Conservation (phyloP, 2,329 filamentous ascomycete genomes). For the Arthrobotrys sinensis region DNA sequence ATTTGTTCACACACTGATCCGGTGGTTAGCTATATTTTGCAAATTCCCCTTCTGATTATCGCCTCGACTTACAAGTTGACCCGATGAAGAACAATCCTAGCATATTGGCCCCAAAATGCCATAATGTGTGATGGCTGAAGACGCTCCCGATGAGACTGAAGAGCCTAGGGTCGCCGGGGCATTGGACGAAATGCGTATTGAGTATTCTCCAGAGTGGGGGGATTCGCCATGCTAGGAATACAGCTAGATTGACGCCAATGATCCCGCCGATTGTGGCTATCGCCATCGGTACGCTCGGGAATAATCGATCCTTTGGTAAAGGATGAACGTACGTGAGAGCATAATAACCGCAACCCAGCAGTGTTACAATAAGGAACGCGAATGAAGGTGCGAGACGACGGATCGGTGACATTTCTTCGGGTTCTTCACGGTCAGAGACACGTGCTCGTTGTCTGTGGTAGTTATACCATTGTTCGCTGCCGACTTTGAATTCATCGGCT, state of each 20-base stretch:
- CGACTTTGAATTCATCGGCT: slow-evolving; percentile 27
- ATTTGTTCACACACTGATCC: slow-evolving; percentile 76
- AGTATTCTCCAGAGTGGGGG: slow-evolving; percentile 77
- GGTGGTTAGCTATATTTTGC: slow-evolving; percentile 15
- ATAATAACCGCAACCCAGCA: slow-evolving; percentile 65
- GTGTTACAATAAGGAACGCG: slow-evolving; percentile 65
- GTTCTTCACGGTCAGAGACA: slow-evolving; percentile 38
- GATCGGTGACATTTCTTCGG: slow-evolving; percentile 46
- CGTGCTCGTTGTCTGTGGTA: slow-evolving; percentile 30
- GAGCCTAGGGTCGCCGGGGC: slow-evolving; percentile 77
- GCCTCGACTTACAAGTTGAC: slow-evolving; percentile 68
- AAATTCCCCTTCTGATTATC: neutral
- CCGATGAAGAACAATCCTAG: slow-evolving; percentile 77
- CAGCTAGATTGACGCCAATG: slow-evolving; percentile 74
- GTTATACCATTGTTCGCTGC: slow-evolving; percentile 45
- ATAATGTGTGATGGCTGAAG: slow-evolving; percentile 78
- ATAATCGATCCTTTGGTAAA: slow-evolving; percentile 70
- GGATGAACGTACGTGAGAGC: slow-evolving; percentile 70
- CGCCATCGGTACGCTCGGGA: slow-evolving; percentile 75
- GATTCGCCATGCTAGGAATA: slow-evolving; percentile 75
- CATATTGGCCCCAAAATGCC: slow-evolving; percentile 78
- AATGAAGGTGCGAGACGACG: slow-evolving; percentile 67
- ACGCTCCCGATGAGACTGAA: slow-evolving; percentile 75
- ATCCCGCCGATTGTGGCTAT: slow-evolving; percentile 77
- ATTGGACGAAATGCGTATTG: slow-evolving; percentile 78